A percentile compares a stretch with the other conserved stretches of the same genome.
Conservation (phyloP, 2,329 filamentous ascomycete species). For the Cryphonectria nitschkei region DNA sequence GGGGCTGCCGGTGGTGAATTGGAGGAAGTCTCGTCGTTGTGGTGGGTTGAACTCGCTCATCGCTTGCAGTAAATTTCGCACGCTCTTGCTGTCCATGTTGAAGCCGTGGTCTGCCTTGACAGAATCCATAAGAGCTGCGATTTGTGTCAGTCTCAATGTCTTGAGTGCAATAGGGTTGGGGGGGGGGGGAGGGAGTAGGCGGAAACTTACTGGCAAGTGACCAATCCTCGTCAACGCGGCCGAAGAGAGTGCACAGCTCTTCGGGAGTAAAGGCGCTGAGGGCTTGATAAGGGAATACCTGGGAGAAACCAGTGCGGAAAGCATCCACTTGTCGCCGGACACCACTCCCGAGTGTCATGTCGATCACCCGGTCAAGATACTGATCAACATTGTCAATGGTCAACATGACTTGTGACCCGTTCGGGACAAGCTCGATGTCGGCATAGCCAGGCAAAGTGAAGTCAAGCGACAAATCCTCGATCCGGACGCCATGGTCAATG, state of each 20-base stretch:
- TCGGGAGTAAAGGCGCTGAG: conserved; percentile 92
- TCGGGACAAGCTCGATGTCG: conserved; percentile 76
- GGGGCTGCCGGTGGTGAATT: conserved; percentile 97
- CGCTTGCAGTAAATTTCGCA: conserved; percentile 87
- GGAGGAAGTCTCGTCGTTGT: conserved; percentile 89
- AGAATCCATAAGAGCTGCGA: conserved; percentile 86
- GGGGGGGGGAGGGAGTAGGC: not conserved
- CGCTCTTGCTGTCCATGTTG: conserved; percentile 97
- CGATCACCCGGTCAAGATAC: conserved; percentile 88
- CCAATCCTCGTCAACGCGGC: conserved; percentile 93
- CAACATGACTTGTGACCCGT: conserved; percentile 75
- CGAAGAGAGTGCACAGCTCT: conserved; percentile 93
- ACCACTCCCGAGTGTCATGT: conserved; percentile 87
- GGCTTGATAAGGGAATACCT: conserved; percentile 94
- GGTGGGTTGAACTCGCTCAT: conserved; percentile 83
- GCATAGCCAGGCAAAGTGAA: conserved; percentile 94
- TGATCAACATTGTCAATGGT: conserved; percentile 89
- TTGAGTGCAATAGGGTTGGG: too few species aligned
- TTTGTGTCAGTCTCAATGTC: conserved; percentile 32
- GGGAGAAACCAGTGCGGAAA: conserved; percentile 88
- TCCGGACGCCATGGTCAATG: conserved; percentile 69
- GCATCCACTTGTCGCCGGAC: conserved; percentile 89
- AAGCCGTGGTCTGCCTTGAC: conserved; percentile 98
- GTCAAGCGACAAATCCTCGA: conserved; percentile 90
- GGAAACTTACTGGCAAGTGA: conserved; percentile 83